These are phyloP conservation scores for Hemileia vastatrix DNA, from an alignment of 1,284 basidiomycete species.

Conservation along the genomic window DNA sequence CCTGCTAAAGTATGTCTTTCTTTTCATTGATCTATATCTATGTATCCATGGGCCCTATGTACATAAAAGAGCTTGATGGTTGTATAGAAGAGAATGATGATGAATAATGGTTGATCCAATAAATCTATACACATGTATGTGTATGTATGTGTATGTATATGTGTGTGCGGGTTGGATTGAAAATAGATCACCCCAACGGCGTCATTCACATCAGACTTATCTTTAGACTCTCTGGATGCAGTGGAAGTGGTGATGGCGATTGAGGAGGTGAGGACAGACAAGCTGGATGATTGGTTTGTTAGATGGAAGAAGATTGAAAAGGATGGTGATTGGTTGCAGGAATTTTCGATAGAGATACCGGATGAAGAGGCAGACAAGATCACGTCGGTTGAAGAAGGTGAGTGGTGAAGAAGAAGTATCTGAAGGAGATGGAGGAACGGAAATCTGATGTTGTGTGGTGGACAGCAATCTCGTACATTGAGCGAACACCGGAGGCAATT, in stretches of 20 bases:
- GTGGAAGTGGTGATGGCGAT: constrained; percentile 99
- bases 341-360: constrained; percentile 84
- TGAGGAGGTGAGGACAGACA: constrained; percentile 50
- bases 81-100: too few species aligned
- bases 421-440: not conserved
- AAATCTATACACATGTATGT: too few species aligned
- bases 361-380: constrained; percentile 98
- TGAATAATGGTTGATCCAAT: too few species aligned
- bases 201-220: constrained; percentile 76
- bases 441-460: not conserved
- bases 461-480: constrained; percentile 24
- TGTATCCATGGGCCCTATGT: too few species aligned
- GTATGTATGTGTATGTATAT: too few species aligned
- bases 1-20: constrained; percentile 61
- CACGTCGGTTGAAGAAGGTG: constrained; percentile 84
- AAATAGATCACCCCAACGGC: constrained; percentile 62
- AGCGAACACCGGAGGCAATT: constrained; percentile 23
- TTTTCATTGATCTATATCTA: too few species aligned
- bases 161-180: not conserved
- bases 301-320: not conserved
- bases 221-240: constrained; percentile 90
- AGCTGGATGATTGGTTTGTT: not conserved
- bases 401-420: constrained; percentile 39
- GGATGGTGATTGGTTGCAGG: constrained; percentile 49
- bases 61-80: too few species aligned